Base-by-base conservation (phyloP, 805 yeast species). In the Saturnispora silvae region DNA sequence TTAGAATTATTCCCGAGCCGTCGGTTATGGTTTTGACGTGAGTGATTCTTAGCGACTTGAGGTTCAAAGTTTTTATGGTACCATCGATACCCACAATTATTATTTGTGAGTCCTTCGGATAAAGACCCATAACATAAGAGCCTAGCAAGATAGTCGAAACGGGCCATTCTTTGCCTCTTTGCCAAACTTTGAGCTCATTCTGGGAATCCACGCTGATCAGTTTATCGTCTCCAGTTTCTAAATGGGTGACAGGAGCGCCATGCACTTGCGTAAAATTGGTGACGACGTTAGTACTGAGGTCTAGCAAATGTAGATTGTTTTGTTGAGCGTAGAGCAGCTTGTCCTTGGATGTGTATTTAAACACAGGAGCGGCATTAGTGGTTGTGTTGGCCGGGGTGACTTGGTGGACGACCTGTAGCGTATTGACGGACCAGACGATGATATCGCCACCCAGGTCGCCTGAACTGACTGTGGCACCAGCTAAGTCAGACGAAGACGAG, bases 1-100 rank as follows among this genome's bases (percentile, higher is more conserved):
- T n/a, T n/a, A n/a, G n/a, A n/a, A n/a, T n/a, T n/a, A 25, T 28
- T n/a, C 39, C 39, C 9, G 26, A 29, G 14, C 39, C 39, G 25
- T 30, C 34, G n/a, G 34, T 34, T 30, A 29, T 25, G 5, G 39
- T 18, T 6, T n/a, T n/a, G n/a, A n/a, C n/a, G n/a, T n/a, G n/a
- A n/a, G n/a, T n/a, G n/a, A n/a, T n/a, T n/a, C n/a, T n/a, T n/a
- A n/a, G n/a, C n/a, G n/a, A n/a, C n/a, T 19, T 24, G 8, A 31
- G 14, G 14, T 31, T 30, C 11, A 36, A n/a, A n/a, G 31, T 10
- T 20, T 30, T 36, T 6, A 36, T 11, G 13, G 34, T 20, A 16
- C 39, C 39, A 26, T 36, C 39, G 20, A 36, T 19, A 4, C 31
- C 16, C 14, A 36, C 34, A 25, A 36, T 25, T 7, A 36, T n/a